Evolutionary conservation across 1,139 yeast species (phyloP), one percentile per base, ranked within the genome.

Genomic region (Geotrichum europaeum): DNA sequence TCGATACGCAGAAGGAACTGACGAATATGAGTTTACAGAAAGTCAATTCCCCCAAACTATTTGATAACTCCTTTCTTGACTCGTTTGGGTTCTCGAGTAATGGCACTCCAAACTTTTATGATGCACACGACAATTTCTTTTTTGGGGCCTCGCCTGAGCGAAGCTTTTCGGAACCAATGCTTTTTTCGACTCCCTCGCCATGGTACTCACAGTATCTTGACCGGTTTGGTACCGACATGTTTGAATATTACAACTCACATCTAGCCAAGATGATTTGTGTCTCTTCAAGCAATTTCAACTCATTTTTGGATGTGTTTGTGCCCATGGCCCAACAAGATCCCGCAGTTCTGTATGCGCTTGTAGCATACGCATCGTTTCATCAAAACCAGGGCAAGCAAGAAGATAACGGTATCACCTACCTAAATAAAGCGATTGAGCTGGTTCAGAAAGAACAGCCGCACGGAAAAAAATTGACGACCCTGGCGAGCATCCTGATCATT

Each of bases 351-450:
- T 84, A 84, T 70, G 84, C 87, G 1, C 78, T 89, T 6, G 73
- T 88, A 57, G 90, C 94, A 0, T 88, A 95, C 94, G 82, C 92
- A 1, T 90, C 89, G 0, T 83, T 83, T 70, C 85, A 84, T 70
- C 70, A 81, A 60, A 86, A 84, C 1, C 67, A 74, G 55, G 79
- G 79, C 24, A 67, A 70, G 4, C 66, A 65, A 40, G 75, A 74
- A 69, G 79, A 75, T 52, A 74, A 67, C 12, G 73, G 75, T 1
- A 70, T 69, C 45, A 62, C 67, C 5, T 69, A 68, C 58, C 68
- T 73, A 13, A 75, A 73, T 49, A 65, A 69, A 28, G 72, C 74
- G 1, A 67, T 69, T 65, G 71, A 62, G 60, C 67, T 55, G 43
- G 68, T 64, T 49, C 12, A 64, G 62, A 36, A 51, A 18, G 64